Evolutionary conservation across 2,329 filamentous ascomycete genomes (phyloP).

Genomic region (Coniella lustricola): DNA sequence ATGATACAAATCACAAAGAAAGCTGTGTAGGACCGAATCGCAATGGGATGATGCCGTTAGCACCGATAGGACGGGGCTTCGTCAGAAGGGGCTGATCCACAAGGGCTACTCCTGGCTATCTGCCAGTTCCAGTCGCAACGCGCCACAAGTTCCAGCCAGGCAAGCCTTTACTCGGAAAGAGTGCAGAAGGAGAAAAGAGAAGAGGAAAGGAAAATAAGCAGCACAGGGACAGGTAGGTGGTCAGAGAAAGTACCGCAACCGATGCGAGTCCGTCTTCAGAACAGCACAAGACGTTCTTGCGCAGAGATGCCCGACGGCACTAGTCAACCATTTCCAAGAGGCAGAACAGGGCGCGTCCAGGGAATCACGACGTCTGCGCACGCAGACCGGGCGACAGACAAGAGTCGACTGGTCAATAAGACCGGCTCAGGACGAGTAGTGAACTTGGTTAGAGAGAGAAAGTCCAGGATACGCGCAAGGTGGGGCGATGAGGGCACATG

Average conservation of each 20-base stretch:
- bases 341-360: conserved; percentile 1
- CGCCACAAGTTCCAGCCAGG: conserved; percentile 7
- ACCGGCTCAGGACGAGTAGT: conserved; percentile 2
- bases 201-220: conserved; percentile 17
- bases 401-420: conserved; percentile 2
- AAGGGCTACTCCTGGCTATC: conserved; percentile 1
- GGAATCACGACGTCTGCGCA: conserved; percentile 8
- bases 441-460: neutral
- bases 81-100: conserved; percentile 1
- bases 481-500: conserved; percentile 7
- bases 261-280: conserved; percentile 2
- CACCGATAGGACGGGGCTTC: neutral
- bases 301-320: conserved; percentile 4
- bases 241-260: neutral
- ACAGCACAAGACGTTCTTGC: conserved; percentile 1
- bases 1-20: conserved; percentile 88
- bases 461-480: neutral
- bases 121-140: conserved; percentile 1
- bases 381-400: conserved; percentile 10
- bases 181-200: conserved; percentile 22
- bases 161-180: conserved; percentile 5
- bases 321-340: neutral
- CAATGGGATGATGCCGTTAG: conserved; percentile 5
- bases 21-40: conserved; percentile 14
- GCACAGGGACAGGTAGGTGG: conserved; percentile 4